Base-by-base conservation (phyloP, 139 green algal genomes). In the Pycnococcus provasolii region DNA sequence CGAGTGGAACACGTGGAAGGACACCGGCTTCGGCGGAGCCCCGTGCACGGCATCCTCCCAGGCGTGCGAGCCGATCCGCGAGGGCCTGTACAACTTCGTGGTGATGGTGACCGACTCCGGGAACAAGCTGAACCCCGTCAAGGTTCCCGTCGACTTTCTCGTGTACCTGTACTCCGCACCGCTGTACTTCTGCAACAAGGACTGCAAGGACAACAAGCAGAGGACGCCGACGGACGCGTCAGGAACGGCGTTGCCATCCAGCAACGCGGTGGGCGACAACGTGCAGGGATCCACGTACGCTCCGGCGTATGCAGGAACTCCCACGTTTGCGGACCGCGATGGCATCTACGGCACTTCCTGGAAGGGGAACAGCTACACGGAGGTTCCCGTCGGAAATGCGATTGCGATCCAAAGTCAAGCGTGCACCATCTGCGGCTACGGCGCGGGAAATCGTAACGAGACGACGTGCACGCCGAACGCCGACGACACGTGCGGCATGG, bases 11-110 rank as follows among this genome's bases (percentile, higher is more conserved):
- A 70, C 63, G 13, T 70, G 63, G 63, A 70, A 50, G 9, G 48
- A 26, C 26, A 4, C 11, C 58, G 39, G 9, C 5, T 26, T 51
- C 15, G 63, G 63, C 3, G 50, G 11, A 7, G 47, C 46, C 3
- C 61, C 51, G 51, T 26, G 26, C 45, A 6, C 47, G 39, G 50
- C 13, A 6, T 39, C 6, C 48, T 5, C 47, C 46, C 37, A 4
- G 48, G 48, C 57, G 9, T 70, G 63, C 66, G 51, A 61, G 6
- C 39, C 48, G 52, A 48, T 75, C 45, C 47, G 8, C 46, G n/a
- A 66, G 43, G 68, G 68, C 40, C 58, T 72, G 13, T 72, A 72
- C 66, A 72, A 72, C 55, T 48, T 72, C 26, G 66, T 72, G 11
- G 66, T 72, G 3, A 72, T 72, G 66, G 46, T 72, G 9, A 41